phyloP scores from a whole-genome alignment of 2,329 filamentous ascomycete genomes.

The Mariannaea elegans region DNA sequence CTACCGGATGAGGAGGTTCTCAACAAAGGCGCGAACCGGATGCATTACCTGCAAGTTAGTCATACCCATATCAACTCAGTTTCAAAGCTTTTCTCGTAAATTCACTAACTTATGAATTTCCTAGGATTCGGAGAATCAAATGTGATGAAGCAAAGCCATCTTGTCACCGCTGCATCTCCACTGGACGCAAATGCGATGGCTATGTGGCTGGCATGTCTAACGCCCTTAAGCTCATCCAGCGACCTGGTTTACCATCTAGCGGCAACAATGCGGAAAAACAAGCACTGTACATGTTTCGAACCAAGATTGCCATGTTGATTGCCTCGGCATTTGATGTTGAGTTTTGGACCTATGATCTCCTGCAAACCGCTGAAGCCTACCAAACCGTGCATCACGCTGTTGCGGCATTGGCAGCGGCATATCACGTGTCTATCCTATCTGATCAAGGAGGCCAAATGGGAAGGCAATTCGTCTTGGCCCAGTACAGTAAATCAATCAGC shows the following conservation, averaged over 20 bases:
- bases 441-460: background rate
- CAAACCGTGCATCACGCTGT: conserved; percentile 7
- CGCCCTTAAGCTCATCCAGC: background rate
- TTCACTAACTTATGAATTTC: background rate
- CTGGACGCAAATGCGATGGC: conserved; percentile 1
- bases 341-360: conserved; percentile 11
- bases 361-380: background rate
- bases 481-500: conserved; percentile 5
- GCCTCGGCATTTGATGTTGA: conserved; percentile 9
- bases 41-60: conserved; percentile 3
- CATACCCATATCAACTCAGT: background rate
- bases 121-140: conserved; percentile 5
- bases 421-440: background rate
- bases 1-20: background rate
- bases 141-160: background rate
- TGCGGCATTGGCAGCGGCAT: conserved; percentile 2
- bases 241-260: background rate
- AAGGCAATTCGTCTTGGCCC: background rate
- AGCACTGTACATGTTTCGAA: conserved; percentile 12
- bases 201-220: background rate
- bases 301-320: conserved; percentile 1
- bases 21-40: background rate
- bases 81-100: background rate
- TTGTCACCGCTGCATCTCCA: background rate
- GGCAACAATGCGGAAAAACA: background rate